Percentiles rank a stretch among this genome's conserved stretches.
These are phyloP conservation scores for Fennellomyces sp. DNA, from an alignment of 371 early-diverging fungal genomes.

Conservation along the genomic window DNA sequence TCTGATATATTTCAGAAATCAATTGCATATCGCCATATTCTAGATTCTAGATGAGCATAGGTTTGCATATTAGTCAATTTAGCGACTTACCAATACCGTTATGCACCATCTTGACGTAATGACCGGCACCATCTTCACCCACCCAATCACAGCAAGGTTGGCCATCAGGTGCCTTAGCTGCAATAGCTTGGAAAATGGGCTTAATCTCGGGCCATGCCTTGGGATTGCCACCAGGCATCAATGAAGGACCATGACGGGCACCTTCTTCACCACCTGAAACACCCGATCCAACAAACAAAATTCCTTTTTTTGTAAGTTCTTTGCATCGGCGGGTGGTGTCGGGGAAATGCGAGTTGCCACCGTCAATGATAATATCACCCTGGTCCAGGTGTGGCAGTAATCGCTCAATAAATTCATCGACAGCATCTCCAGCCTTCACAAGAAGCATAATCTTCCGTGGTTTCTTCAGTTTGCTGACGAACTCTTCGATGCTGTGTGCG, in stretches of 20 bases:
- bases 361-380: constrained; percentile 98
- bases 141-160: constrained; percentile 99
- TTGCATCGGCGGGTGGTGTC: constrained; percentile 94
- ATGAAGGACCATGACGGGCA: constrained; percentile 97
- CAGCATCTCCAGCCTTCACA: constrained; percentile 96
- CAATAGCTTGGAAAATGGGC: constrained; percentile 94
- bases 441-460: constrained; percentile 98
- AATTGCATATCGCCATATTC: constrained; percentile 99
- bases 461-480: constrained; percentile 89
- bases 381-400: constrained; percentile 83
- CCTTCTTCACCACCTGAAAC: constrained; percentile 99
- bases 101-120: constrained; percentile 99
- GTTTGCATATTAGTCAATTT: neutral
- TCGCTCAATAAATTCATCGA: constrained; percentile 94
- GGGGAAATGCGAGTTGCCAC: constrained; percentile 99
- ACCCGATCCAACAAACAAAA: constrained; percentile 97
- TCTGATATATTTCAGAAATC: constrained; percentile 96
- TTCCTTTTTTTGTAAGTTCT: constrained; percentile 83
- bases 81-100: constrained; percentile 87
- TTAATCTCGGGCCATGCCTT: constrained; percentile 93
- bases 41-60: neutral
- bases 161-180: constrained; percentile 88
- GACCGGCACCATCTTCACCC: constrained; percentile 97
- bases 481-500: constrained; percentile 91
- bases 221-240: constrained; percentile 98